These are phyloP conservation scores for Fusarium paranaense DNA, from an alignment of 2,329 filamentous ascomycete species.

Conservation along the genomic window DNA sequence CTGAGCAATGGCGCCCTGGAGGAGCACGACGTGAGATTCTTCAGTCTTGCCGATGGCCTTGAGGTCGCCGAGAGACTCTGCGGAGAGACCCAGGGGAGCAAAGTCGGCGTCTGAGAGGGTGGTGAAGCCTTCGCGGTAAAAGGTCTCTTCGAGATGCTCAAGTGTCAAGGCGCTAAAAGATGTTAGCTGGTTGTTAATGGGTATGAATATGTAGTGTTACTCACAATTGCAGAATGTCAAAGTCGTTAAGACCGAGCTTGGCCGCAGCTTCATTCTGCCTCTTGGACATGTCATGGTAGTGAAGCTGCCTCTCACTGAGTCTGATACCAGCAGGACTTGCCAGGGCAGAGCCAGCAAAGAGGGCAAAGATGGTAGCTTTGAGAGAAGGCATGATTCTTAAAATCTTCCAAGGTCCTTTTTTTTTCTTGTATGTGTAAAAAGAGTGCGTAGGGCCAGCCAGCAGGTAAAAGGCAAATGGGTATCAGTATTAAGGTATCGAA, in stretches of 20 bases:
- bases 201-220: slow-evolving; percentile 33
- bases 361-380: slow-evolving; percentile 58
- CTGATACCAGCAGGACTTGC: slow-evolving; percentile 60
- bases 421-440: neutral
- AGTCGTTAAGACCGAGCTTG: slow-evolving; percentile 61
- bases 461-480: slow-evolving; percentile 1
- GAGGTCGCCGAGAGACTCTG: slow-evolving; percentile 59
- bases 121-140: slow-evolving; percentile 78
- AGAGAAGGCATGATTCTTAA: slow-evolving; percentile 50
- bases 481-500: neutral
- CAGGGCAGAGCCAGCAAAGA: slow-evolving; percentile 58
- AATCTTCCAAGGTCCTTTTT: slow-evolving; percentile 27
- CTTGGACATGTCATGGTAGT: slow-evolving; percentile 60
- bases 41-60: slow-evolving; percentile 73
- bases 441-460: slow-evolving; percentile 41
- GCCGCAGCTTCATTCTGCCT: slow-evolving; percentile 63
- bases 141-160: slow-evolving; percentile 79
- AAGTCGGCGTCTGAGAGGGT: slow-evolving; percentile 76
- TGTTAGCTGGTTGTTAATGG: neutral
- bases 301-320: slow-evolving; percentile 57
- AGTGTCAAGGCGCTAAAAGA: slow-evolving; percentile 69
- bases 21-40: slow-evolving; percentile 55
- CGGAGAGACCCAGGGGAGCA: slow-evolving; percentile 56
- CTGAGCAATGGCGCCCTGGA: slow-evolving; percentile 60
- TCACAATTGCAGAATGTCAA: slow-evolving; percentile 71